A percentile compares a stretch with the other conserved stretches of the same genome.
Evolutionary conservation across 75 land plant species (phyloP).

Genomic region (Ceratopteris richardii): DNA sequence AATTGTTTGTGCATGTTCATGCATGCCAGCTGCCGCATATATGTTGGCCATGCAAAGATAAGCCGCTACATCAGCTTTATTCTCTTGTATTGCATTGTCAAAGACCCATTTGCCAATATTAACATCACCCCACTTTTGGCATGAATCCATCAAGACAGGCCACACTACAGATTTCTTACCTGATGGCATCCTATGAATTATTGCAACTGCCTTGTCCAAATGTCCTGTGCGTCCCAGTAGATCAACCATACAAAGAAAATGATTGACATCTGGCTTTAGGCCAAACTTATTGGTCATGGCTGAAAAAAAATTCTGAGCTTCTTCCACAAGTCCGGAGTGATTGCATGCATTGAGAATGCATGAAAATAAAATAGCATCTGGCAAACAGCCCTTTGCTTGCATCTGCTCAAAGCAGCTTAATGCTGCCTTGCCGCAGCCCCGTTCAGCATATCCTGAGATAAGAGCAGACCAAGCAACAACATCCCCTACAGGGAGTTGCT

Average conservation of each 20-base stretch:
- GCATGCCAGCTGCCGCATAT: no score
- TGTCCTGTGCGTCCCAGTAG: slow-evolving; percentile 17
- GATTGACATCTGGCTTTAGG: slow-evolving; percentile 2
- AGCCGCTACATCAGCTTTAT: no score
- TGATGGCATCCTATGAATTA: background rate
- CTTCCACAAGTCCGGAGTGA: slow-evolving; percentile 12
- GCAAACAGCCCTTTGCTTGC: background rate
- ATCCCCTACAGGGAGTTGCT: slow-evolving; percentile 2
- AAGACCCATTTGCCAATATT: background rate
- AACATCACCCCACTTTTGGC: slow-evolving; percentile 1
- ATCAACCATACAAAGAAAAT: slow-evolving; percentile 22
- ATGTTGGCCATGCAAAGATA: no score
- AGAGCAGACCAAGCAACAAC: slow-evolving; percentile 18
- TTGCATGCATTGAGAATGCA: slow-evolving; percentile 6
- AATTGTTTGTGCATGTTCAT: no score
- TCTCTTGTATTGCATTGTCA: background rate
- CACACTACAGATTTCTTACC: background rate
- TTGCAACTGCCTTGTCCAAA: slow-evolving; percentile 5
- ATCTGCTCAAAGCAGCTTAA: slow-evolving; percentile 8
- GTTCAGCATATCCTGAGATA: slow-evolving; percentile 13
- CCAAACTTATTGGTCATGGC: background rate
- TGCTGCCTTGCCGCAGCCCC: slow-evolving; percentile 13
- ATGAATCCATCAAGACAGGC: slow-evolving; percentile 4
- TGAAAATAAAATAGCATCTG: slow-evolving; percentile 3
- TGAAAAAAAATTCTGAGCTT: background rate